Conservation (phyloP, 2,329 filamentous ascomycete genomes). For the Fusarium phyllophilum region DNA sequence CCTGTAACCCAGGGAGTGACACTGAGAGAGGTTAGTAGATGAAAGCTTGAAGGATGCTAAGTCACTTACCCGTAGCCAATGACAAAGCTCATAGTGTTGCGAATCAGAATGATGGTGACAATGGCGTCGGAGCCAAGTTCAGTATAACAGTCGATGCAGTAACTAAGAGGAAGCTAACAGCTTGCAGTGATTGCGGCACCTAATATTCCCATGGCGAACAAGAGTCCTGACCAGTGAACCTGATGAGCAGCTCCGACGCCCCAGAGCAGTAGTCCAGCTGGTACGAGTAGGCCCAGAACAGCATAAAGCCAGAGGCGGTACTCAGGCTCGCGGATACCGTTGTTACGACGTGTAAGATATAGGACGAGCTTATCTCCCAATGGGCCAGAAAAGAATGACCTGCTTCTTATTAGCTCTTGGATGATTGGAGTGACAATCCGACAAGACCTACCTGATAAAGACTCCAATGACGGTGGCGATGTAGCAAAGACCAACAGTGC, state of each 20-base stretch:
- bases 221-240: neutral
- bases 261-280: neutral
- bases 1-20: neutral
- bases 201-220: neutral
- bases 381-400: neutral
- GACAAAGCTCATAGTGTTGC: neutral
- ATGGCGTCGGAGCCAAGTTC: neutral
- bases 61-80: neutral
- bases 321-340: neutral
- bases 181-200: neutral
- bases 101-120: neutral
- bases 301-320: neutral
- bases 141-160: neutral
- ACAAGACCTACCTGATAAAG: neutral
- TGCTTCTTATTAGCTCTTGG: neutral
- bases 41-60: fast-evolving
- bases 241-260: neutral
- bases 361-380: neutral
- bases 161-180: neutral
- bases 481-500: neutral
- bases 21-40: neutral
- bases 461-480: neutral
- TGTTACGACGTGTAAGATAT: neutral
- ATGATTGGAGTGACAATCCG: fast-evolving
- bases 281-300: neutral